A percentile compares a stretch with the other conserved stretches of the same genome.
Conservation (phyloP, 495 filamentous ascomycete species). For the Barbatosphaeria neglecta region DNA sequence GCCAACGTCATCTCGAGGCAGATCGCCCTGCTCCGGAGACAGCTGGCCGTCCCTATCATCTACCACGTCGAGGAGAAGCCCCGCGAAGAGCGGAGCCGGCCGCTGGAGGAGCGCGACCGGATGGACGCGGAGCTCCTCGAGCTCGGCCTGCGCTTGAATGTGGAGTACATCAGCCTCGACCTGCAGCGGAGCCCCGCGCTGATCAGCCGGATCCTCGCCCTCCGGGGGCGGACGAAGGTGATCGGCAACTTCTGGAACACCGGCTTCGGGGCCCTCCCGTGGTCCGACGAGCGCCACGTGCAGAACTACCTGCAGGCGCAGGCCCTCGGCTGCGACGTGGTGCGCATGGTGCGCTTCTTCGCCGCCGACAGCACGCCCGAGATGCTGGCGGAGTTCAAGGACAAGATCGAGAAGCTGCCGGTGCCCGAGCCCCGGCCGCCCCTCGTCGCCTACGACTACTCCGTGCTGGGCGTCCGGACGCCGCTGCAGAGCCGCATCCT, state of each 20-base stretch:
- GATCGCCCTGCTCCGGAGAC: slow-evolving; percentile 50
- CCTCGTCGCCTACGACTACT: slow-evolving; percentile 63
- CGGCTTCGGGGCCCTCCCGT: slow-evolving; percentile 39
- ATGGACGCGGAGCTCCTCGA: slow-evolving; percentile 51
- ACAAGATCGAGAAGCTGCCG: slow-evolving; percentile 25
- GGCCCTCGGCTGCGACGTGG: slow-evolving; percentile 55
- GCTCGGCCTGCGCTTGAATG: slow-evolving; percentile 58
- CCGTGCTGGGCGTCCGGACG: slow-evolving; percentile 53
- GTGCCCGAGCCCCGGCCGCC: slow-evolving; percentile 44
- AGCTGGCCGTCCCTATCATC: slow-evolving; percentile 56
- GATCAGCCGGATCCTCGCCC: slow-evolving; percentile 41
- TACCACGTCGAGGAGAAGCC: slow-evolving; percentile 49
- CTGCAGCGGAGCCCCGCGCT: slow-evolving; percentile 42
- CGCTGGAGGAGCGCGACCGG: slow-evolving; percentile 25
- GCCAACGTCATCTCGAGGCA: slow-evolving; percentile 42
- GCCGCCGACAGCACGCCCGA: slow-evolving; percentile 47
- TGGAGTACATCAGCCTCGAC: slow-evolving; percentile 64
- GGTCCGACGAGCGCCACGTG: slow-evolving; percentile 50
- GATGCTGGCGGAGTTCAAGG: slow-evolving; percentile 43
- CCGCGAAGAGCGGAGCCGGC: slow-evolving; percentile 29
- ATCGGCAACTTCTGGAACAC: slow-evolving; percentile 53
- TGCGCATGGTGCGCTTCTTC: slow-evolving; percentile 55
- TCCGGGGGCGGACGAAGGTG: slow-evolving; percentile 58
- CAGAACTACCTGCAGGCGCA: slow-evolving; percentile 46
- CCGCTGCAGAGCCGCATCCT: slow-evolving; percentile 57